Evolutionary conservation across 805 yeast species (phyloP).

Genomic region (Candida khao-thaluensis): DNA sequence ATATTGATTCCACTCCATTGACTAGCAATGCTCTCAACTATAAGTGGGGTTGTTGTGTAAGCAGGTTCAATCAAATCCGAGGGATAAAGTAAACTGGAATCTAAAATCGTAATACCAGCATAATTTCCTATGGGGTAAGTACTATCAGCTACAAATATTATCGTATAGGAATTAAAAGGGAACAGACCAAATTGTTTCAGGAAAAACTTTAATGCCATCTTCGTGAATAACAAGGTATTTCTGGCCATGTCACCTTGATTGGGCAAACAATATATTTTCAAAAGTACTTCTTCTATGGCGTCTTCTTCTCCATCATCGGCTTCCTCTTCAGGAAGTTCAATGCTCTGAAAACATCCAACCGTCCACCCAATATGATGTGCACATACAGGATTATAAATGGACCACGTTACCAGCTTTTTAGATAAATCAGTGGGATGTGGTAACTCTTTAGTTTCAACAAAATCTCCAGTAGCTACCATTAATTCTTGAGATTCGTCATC

Average conservation of each 20-base stretch:
- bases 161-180: slow-evolving; percentile 79
- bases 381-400: slow-evolving; percentile 77
- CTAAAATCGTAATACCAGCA: slow-evolving; percentile 68
- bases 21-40: slow-evolving; percentile 70
- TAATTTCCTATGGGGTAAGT: slow-evolving; percentile 51
- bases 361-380: slow-evolving; percentile 97
- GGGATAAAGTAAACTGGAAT: slow-evolving; percentile 65
- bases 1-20: slow-evolving; percentile 96
- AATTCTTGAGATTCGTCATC: slow-evolving; percentile 51
- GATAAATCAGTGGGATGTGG: slow-evolving; percentile 75
- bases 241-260: slow-evolving; percentile 53
- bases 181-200: slow-evolving; percentile 89
- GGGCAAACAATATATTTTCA: slow-evolving; percentile 59
- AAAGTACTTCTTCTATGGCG: slow-evolving; percentile 28
- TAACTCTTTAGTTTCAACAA: slow-evolving; percentile 60
- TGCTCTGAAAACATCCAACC: slow-evolving; percentile 77
- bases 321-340: slow-evolving; percentile 40
- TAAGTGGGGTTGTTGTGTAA: slow-evolving; percentile 61
- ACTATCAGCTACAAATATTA: slow-evolving; percentile 69
- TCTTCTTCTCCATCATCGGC: slow-evolving; percentile 35
- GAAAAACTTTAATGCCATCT: slow-evolving; percentile 77
- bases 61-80: slow-evolving; percentile 77
- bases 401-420: slow-evolving; percentile 72
- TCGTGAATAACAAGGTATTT: slow-evolving; percentile 75
- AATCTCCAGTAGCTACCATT: slow-evolving; percentile 69